Base-by-base conservation (phyloP, 2,329 filamentous ascomycete genomes). In the Pestalotiopsis sp. region DNA sequence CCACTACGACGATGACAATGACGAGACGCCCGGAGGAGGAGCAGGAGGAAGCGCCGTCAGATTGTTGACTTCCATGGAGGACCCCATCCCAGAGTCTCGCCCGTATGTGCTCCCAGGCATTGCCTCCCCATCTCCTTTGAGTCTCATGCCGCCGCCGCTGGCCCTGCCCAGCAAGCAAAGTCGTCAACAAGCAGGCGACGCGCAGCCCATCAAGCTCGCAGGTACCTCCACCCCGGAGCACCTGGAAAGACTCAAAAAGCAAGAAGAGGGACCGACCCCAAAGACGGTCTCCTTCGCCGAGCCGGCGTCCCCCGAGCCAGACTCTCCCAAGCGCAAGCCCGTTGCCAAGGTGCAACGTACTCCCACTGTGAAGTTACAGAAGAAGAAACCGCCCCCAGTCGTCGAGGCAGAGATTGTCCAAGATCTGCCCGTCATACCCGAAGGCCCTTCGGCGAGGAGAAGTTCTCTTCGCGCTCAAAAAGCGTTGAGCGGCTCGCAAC, bases 61-160 rank as follows among this genome's bases (percentile, higher is more conserved):
- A 74, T 81, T 91, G 74, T 81, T 91, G 80, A 91, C 88, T 65
- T 90, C 88, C 6, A 83, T 89, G 77, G 89, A 91, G 75, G 88
- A 90, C 61, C 80, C 85, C 39, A 70, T 80, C 58, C 74, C 81
- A 80, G 80, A 83, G 71, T 74, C 74, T 67, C 80, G 82, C 76
- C 82, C 85, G 88, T 90, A 90, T 82, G 88, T 90, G 81, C 72
- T 72, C 71, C 75, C 76, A 72, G 69, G 74, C 27, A 66, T 73
- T 45, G 63, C 66, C 67, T 68, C 66, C 59, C 58, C 64, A 27
- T 73, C 76, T 70, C 68, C 74, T 71, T 45, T 27, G 31, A 67
- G 63, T 68, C 72, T 71, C 55, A 66, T 71, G 58, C 76, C 73
- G 63, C 73, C 72, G 69, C 75, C 75, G 72, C 72, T 74, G 57